Percentiles rank a stretch among this genome's conserved stretches.
Evolutionary conservation across 352 stramenopile genomes (phyloP).

Genomic region (Saprolegnia parasitica): DNA sequence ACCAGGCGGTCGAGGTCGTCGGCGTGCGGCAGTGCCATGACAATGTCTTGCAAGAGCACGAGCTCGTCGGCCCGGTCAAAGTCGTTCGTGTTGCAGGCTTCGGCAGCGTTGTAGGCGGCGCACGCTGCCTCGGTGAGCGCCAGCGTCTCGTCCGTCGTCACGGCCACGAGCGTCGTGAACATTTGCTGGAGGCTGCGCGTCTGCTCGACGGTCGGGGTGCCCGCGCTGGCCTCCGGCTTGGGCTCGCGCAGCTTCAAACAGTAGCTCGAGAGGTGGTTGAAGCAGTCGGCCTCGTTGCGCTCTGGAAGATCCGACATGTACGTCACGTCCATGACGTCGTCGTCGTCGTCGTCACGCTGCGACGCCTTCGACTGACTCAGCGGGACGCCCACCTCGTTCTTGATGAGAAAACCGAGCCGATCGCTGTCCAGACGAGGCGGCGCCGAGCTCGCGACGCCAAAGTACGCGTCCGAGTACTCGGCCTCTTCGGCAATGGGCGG

Average conservation of each 20-base stretch:
- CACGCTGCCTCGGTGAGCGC: background rate
- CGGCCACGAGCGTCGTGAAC: background rate
- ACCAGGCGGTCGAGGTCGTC: constrained; percentile 5
- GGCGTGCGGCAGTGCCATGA: constrained; percentile 10
- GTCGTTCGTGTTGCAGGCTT: background rate
- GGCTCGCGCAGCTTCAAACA: background rate
- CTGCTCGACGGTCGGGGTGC: background rate
- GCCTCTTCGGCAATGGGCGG: background rate
- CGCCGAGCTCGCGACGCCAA: constrained; percentile 1
- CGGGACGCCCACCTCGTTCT: background rate
- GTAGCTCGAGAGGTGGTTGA: background rate
- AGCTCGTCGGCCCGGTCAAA: constrained; percentile 6
- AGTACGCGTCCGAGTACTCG: background rate
- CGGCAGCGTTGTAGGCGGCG: background rate
- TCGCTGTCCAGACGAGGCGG: background rate
- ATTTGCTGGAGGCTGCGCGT: background rate
- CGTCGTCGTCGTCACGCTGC: background rate
- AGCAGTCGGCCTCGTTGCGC: background rate
- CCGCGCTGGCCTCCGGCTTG: background rate
- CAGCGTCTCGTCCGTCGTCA: background rate
- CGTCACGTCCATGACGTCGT: background rate
- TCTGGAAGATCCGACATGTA: background rate
- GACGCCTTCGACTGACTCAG: no score
- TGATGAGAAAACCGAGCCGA: background rate
- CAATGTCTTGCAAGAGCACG: constrained; percentile 12